Evolutionary conservation across 768 basidiomycete genomes (phyloP).

Genomic region (Boletales sp.): DNA sequence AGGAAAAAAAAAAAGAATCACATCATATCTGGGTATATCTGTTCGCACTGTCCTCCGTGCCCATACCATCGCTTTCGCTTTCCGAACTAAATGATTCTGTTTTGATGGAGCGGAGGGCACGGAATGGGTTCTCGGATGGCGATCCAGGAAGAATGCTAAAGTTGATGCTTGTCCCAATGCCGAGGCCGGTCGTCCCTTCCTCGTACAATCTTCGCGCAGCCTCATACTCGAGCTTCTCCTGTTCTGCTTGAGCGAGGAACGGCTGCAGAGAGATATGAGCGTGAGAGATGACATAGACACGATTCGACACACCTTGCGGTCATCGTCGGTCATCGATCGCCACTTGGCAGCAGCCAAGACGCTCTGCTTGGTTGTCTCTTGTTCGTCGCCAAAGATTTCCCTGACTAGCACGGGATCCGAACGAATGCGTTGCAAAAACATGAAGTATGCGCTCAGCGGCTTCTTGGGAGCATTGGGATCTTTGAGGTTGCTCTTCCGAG

Average conservation of each 20-base stretch:
- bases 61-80: slow-evolving; percentile 65
- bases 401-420: slow-evolving; percentile 70
- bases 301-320: slow-evolving; percentile 69
- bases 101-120: slow-evolving; percentile 45
- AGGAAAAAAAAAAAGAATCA: slow-evolving; percentile 18
- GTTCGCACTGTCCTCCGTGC: slow-evolving; percentile 45
- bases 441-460: slow-evolving; percentile 90
- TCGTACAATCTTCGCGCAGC: slow-evolving; percentile 83
- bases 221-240: slow-evolving; percentile 94
- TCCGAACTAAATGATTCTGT: slow-evolving; percentile 62
- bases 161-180: slow-evolving; percentile 70
- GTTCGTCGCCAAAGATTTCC: slow-evolving; percentile 85
- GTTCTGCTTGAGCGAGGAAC: slow-evolving; percentile 89
- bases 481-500: slow-evolving; percentile 90
- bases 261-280: slow-evolving; percentile 49
- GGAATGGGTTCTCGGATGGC: slow-evolving; percentile 46
- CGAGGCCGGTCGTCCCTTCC: slow-evolving; percentile 67
- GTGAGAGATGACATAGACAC: slow-evolving; percentile 1
- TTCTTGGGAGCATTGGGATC: slow-evolving; percentile 97
- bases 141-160: slow-evolving; percentile 77
- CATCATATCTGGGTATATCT: slow-evolving; percentile 36
- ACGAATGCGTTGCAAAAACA: slow-evolving; percentile 90
- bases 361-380: slow-evolving; percentile 93
- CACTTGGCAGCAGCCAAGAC: slow-evolving; percentile 90
- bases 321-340: slow-evolving; percentile 90